Evolutionary conservation across 2,329 filamentous ascomycete genomes (phyloP).

Genomic region (Phaeosphaeria sp.): DNA sequence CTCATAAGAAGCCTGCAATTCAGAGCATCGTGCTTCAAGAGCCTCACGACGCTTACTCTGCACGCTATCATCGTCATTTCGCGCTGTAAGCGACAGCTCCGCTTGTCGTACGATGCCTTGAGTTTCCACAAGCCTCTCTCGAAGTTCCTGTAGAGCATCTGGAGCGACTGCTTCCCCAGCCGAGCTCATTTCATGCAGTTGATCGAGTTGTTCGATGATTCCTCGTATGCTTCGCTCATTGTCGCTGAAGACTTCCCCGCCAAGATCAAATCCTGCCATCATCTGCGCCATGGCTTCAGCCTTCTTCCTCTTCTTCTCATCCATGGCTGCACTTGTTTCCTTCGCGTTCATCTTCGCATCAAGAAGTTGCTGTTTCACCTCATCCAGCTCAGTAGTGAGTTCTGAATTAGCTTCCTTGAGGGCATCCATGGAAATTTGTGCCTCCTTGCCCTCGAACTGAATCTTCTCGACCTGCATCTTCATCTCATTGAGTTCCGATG

Average conservation of each 20-base stretch:
- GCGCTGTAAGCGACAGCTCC: slow-evolving; percentile 82
- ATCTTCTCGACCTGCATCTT: slow-evolving; percentile 97
- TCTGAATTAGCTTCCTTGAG: slow-evolving; percentile 95
- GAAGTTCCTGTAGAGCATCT: slow-evolving; percentile 79
- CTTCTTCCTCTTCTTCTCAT: slow-evolving; percentile 99
- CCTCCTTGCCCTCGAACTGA: slow-evolving; percentile 95
- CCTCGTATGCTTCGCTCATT: slow-evolving; percentile 86
- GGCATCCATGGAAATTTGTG: slow-evolving; percentile 95
- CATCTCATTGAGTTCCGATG: slow-evolving; percentile 85
- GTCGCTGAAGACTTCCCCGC: slow-evolving; percentile 89
- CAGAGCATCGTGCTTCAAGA: slow-evolving; percentile 76
- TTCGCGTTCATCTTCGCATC: slow-evolving; percentile 97
- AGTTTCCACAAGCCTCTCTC: slow-evolving; percentile 81
- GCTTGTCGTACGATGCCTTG: slow-evolving; percentile 93
- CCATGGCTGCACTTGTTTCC: slow-evolving; percentile 85
- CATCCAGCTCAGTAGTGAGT: slow-evolving; percentile 88
- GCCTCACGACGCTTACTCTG: slow-evolving; percentile 71
- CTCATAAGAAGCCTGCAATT: slow-evolving; percentile 83
- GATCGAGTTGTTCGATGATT: slow-evolving; percentile 83
- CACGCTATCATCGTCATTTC: slow-evolving; percentile 66
- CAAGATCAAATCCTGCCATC: slow-evolving; percentile 98
- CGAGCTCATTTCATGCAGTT: slow-evolving; percentile 76
- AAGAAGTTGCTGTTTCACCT: slow-evolving; percentile 93
- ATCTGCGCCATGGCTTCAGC: slow-evolving; percentile 99
- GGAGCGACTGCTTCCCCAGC: slow-evolving; percentile 80